phyloP scores from a whole-genome alignment of 1,284 basidiomycete species.

The Agaricales sp. region DNA sequence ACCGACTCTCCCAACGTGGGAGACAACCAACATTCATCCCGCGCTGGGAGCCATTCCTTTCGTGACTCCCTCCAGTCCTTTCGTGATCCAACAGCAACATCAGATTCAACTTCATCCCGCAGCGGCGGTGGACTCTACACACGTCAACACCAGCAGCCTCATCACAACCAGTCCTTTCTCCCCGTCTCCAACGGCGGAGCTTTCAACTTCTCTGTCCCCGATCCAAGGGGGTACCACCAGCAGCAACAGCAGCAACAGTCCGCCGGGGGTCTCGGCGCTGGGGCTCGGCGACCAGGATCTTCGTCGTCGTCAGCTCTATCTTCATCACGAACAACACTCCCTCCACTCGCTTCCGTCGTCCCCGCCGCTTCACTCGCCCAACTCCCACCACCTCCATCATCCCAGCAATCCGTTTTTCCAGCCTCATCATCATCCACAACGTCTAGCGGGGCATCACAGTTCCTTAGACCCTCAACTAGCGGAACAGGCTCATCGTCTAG shows the following conservation, averaged over 20 bases:
- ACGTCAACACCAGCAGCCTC: slow-evolving; percentile 9
- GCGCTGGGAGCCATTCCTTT: slow-evolving; percentile 62
- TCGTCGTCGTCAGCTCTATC: too few species aligned
- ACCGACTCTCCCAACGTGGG: slow-evolving; percentile 27
- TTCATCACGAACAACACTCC: too few species aligned
- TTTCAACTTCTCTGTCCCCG: not conserved
- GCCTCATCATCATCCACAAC: slow-evolving; percentile 19
- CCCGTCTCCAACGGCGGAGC: slow-evolving; percentile 17
- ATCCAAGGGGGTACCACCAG: slow-evolving; percentile 10
- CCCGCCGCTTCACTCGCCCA: slow-evolving; percentile 46
- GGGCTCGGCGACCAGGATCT: too few species aligned
- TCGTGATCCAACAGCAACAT: slow-evolving; percentile 21
- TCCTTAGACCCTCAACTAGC: slow-evolving; percentile 22
- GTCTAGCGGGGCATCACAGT: slow-evolving; percentile 19
- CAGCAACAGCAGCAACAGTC: slow-evolving; percentile 22
- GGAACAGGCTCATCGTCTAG: slow-evolving; percentile 24
- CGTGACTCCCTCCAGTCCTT: slow-evolving; percentile 24
- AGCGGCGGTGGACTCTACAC: slow-evolving; percentile 38
- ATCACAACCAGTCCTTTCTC: slow-evolving; percentile 19
- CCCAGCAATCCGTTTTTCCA: slow-evolving; percentile 22
- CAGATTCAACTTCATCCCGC: slow-evolving; percentile 42
- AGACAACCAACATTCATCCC: slow-evolving; percentile 51
- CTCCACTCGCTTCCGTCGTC: slow-evolving; percentile 65
- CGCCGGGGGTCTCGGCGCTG: too few species aligned
- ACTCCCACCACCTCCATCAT: slow-evolving; percentile 31